These are phyloP conservation scores for Xylaria sp. DNA, from an alignment of 2,329 filamentous ascomycete genomes.

Conservation along the genomic window DNA sequence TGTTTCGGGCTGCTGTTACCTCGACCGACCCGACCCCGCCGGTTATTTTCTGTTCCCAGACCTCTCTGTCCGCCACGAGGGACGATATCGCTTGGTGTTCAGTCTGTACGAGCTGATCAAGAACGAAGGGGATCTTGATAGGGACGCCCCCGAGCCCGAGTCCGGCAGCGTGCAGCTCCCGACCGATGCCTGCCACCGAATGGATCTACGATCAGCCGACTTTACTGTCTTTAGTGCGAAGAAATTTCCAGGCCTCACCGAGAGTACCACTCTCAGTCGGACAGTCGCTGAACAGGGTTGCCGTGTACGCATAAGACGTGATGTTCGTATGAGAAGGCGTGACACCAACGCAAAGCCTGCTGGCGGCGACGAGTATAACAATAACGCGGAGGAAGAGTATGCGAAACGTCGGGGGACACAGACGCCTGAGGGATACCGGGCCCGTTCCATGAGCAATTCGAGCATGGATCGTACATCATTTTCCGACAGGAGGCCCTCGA, in stretches of 20 bases:
- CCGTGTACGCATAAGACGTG: slow-evolving; percentile 92
- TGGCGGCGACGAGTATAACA: slow-evolving; percentile 56
- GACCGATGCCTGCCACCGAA: slow-evolving; percentile 78
- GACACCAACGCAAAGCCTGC: slow-evolving; percentile 75
- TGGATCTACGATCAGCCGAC: slow-evolving; percentile 87
- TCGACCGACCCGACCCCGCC: slow-evolving; percentile 81
- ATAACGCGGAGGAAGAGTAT: slow-evolving; percentile 69
- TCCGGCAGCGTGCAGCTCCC: slow-evolving; percentile 42
- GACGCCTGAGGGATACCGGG: slow-evolving; percentile 48
- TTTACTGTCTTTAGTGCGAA: slow-evolving; percentile 96
- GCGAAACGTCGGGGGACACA: slow-evolving; percentile 45
- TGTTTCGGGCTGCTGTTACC: slow-evolving; percentile 93
- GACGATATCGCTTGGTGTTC: slow-evolving; percentile 89
- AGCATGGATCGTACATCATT: slow-evolving; percentile 47
- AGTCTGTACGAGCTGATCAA: slow-evolving; percentile 95
- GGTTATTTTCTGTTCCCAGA: slow-evolving; percentile 99
- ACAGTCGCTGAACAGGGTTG: slow-evolving; percentile 96
- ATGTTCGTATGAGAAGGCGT: slow-evolving; percentile 89
- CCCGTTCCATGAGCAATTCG: slow-evolving; percentile 48
- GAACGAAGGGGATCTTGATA: slow-evolving; percentile 80
- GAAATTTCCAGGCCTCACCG: slow-evolving; percentile 94
- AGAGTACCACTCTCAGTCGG: slow-evolving; percentile 88
- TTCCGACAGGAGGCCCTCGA: slow-evolving; percentile 46
- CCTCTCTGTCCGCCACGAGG: slow-evolving; percentile 93
- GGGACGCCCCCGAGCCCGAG: slow-evolving; percentile 56